These are phyloP conservation scores for Medicago ruthenica DNA, from an alignment of 306 rosid genomes.

Conservation along the genomic window DNA sequence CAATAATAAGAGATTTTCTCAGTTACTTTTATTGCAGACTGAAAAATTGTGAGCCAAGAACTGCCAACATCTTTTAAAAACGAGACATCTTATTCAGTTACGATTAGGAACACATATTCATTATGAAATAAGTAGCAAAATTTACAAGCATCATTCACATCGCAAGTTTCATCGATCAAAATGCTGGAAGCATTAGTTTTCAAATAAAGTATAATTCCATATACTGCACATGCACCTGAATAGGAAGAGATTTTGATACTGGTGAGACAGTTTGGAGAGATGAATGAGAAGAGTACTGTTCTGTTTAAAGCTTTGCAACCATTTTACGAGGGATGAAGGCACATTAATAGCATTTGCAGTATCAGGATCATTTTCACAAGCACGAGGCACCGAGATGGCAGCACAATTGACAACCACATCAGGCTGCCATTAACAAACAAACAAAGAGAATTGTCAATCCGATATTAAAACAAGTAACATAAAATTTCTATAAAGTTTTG, in stretches of 20 bases:
- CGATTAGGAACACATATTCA: too few relatives aligned
- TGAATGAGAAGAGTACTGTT: conserved; percentile 67
- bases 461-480: conserved; percentile 7
- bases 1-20: conserved; percentile 39
- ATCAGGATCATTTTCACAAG: conserved; percentile 79
- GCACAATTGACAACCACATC: conserved; percentile 90
- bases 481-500: conserved; percentile 3
- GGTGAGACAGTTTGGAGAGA: conserved; percentile 83
- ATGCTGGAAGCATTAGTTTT: conserved; percentile 36
- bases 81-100: conserved; percentile 2
- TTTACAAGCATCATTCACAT: not conserved
- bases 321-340: conserved; percentile 77
- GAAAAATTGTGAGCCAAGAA: conserved; percentile 16
- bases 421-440: conserved; percentile 65
- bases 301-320: conserved; percentile 69
- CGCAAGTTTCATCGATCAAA: conserved; percentile 25
- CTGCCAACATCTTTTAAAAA: conserved; percentile 14
- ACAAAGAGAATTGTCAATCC: conserved; percentile 43
- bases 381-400: conserved; percentile 87
- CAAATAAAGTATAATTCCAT: conserved; percentile 20
- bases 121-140: conserved; percentile 18
- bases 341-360: conserved; percentile 80
- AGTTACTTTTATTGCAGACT: not conserved
- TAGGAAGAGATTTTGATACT: conserved; percentile 90
- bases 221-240: conserved; percentile 63